These are phyloP conservation scores for Sphagnum magellanicum DNA, from an alignment of 228 moss, liverwort and hornwort genomes.

Conservation along the genomic window DNA sequence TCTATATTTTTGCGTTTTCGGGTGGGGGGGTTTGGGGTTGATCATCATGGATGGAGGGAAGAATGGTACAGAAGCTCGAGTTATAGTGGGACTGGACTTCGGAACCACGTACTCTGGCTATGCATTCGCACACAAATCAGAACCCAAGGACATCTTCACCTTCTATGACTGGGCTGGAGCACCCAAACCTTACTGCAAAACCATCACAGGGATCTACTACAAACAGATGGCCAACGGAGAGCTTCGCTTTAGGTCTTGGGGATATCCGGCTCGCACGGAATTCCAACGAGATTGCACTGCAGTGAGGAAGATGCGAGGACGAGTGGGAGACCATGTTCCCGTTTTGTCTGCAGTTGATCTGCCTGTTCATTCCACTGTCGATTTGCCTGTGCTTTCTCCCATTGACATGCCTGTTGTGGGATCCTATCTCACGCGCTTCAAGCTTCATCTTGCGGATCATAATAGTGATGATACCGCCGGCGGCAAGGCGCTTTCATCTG, in stretches of 20 bases:
- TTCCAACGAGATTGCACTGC: constrained; percentile 1
- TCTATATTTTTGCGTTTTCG: no score
- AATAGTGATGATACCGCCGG: neutral
- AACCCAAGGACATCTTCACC: constrained; percentile 27
- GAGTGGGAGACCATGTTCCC: no score
- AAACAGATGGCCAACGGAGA: neutral
- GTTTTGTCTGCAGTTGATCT: no score
- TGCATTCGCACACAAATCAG: constrained; percentile 23
- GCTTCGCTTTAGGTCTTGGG: constrained; percentile 14
- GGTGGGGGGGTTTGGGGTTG: no score
- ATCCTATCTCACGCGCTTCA: constrained; percentile 12
- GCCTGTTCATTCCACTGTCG: no score
- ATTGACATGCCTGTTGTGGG: neutral
- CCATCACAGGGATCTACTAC: constrained; percentile 29
- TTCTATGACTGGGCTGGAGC: constrained; percentile 41
- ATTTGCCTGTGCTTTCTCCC: no score
- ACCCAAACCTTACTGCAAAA: constrained; percentile 40
- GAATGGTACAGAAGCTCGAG: neutral
- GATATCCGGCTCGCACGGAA: constrained; percentile 19
- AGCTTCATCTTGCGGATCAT: constrained; percentile 13
- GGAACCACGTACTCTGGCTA: constrained; percentile 57
- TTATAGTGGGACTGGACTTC: constrained; percentile 45
- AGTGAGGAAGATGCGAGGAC: neutral
- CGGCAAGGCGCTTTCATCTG: neutral
- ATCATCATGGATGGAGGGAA: no score